phyloP scores from a whole-genome alignment of 2,329 filamentous ascomycete genomes.

The Neopestalotiopsis clavispora region DNA sequence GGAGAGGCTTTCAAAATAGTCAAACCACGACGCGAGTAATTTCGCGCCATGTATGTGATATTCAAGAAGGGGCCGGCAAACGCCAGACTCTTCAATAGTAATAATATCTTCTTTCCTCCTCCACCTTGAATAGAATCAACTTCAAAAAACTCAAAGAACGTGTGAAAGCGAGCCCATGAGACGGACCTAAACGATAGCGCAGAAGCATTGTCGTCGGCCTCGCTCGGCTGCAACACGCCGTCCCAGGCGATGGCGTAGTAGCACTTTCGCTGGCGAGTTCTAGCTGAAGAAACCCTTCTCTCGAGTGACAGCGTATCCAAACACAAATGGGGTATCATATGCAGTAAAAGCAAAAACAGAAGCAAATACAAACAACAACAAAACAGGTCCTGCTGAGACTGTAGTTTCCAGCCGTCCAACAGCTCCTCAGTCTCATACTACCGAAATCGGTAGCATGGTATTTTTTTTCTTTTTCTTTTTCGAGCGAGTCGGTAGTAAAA shows the following conservation, averaged over 20 bases:
- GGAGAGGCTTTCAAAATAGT: background rate
- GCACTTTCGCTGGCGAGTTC: constrained; percentile 49
- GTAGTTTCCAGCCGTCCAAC: too few relatives aligned
- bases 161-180: constrained; percentile 41
- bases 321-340: constrained; percentile 61
- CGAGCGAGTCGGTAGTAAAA: background rate
- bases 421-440: background rate
- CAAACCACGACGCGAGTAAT: background rate
- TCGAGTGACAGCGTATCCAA: constrained; percentile 57
- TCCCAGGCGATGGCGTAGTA: constrained; percentile 52
- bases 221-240: constrained; percentile 50
- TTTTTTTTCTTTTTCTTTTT: background rate
- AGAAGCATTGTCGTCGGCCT: constrained; percentile 56
- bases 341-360: constrained; percentile 32
- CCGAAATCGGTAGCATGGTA: background rate
- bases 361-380: constrained; percentile 13
- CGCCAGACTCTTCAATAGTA: background rate
- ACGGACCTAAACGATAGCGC: constrained; percentile 52
- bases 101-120: background rate
- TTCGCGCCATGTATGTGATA: background rate
- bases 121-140: background rate
- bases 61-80: background rate
- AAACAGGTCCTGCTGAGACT: constrained; percentile 5
- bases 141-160: constrained; percentile 25
- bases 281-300: constrained; percentile 21